Evolutionary conservation across 1,284 basidiomycete genomes (phyloP).

Genomic region (Heterobasidion annosum): DNA sequence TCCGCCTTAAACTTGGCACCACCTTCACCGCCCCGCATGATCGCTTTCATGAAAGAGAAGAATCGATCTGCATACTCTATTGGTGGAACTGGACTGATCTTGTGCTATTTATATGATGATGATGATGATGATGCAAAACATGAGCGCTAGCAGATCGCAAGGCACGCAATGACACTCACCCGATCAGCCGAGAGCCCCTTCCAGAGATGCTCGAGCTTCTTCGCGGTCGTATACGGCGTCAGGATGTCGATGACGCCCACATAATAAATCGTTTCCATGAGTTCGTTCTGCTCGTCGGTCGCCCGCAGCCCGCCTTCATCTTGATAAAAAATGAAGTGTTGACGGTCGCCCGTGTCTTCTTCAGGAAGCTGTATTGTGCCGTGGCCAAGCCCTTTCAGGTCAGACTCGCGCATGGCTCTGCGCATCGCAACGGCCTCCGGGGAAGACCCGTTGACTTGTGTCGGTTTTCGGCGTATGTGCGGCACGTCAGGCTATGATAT

Average conservation of each 20-base stretch:
- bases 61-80: constrained; percentile 82
- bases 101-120: constrained; percentile 47
- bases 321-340: constrained; percentile 91
- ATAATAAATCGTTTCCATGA: constrained; percentile 84
- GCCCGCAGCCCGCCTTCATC: constrained; percentile 93
- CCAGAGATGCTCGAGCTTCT: constrained; percentile 88
- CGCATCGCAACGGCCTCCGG: constrained; percentile 79
- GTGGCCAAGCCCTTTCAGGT: constrained; percentile 65
- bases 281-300: constrained; percentile 77
- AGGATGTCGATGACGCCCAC: constrained; percentile 91
- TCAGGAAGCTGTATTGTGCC: constrained; percentile 60
- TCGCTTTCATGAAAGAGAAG: constrained; percentile 78
- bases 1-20: constrained; percentile 52
- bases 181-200: constrained; percentile 84
- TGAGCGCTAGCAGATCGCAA: not conserved
- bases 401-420: constrained; percentile 77
- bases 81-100: constrained; percentile 88
- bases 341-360: constrained; percentile 65
- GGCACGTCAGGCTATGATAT: constrained; percentile 54
- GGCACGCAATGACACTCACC: constrained; percentile 39
- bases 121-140: constrained; percentile 7
- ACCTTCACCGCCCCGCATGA: constrained; percentile 79
- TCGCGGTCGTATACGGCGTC: constrained; percentile 78
- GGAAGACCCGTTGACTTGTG: constrained; percentile 44
- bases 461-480: constrained; percentile 43